Evolutionary conservation across 331 rosid genomes (phyloP).

Genomic region (Malus hybrid): DNA sequence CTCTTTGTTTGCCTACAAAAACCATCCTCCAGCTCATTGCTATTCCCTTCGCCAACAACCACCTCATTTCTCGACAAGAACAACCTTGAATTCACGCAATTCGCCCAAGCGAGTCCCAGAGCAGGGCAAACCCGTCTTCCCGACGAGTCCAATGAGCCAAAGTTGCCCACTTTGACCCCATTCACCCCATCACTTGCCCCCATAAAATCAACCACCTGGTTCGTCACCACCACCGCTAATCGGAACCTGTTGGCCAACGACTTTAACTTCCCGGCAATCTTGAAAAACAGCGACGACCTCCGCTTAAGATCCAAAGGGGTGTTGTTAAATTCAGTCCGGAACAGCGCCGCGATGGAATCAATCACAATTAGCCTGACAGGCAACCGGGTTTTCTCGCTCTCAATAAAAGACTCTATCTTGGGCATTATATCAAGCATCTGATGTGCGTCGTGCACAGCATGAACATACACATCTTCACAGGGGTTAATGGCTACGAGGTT

Average conservation of each 20-base stretch:
- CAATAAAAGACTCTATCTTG: slow-evolving; percentile 29
- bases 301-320: slow-evolving; percentile 44
- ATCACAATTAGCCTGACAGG: slow-evolving; percentile 50
- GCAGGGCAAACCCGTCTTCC: slow-evolving; percentile 72
- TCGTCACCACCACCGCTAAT: slow-evolving; percentile 60
- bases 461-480: slow-evolving; percentile 32
- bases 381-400: slow-evolving; percentile 4
- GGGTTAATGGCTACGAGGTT: slow-evolving; percentile 23
- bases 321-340: slow-evolving; percentile 47
- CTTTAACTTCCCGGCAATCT: slow-evolving; percentile 60
- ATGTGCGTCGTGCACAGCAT: slow-evolving; percentile 33
- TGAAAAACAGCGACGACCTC: slow-evolving; percentile 58
- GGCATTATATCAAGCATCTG: slow-evolving; percentile 40
- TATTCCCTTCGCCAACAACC: slow-evolving; percentile 10
- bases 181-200: slow-evolving; percentile 28
- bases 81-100: slow-evolving; percentile 77
- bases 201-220: slow-evolving; percentile 73
- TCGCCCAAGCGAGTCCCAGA: slow-evolving; percentile 70
- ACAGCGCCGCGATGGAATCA: slow-evolving; percentile 50
- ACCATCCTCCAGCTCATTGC: not conserved
- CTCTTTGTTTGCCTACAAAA: slow-evolving; percentile 27
- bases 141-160: slow-evolving; percentile 36
- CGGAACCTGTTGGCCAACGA: slow-evolving; percentile 45
- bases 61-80: slow-evolving; percentile 52
- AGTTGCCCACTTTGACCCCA: slow-evolving; percentile 55